These are phyloP conservation scores for Neurospora sp. DNA, from an alignment of 495 filamentous ascomycete species.

Conservation along the genomic window DNA sequence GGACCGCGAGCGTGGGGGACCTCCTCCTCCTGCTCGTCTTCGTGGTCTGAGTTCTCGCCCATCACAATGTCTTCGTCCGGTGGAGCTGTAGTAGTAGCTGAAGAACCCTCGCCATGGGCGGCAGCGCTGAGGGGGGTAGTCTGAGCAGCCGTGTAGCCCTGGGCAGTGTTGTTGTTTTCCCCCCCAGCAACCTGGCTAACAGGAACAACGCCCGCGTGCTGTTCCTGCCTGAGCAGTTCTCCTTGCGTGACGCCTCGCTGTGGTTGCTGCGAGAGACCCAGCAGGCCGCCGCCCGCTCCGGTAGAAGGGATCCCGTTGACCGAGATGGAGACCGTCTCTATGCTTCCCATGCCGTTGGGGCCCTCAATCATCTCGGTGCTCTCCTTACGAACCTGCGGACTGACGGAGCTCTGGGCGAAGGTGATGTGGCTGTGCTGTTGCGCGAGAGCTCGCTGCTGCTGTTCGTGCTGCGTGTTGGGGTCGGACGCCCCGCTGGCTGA, in stretches of 20 bases:
- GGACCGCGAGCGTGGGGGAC: slow-evolving; percentile 74
- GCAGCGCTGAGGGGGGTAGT: slow-evolving; percentile 1
- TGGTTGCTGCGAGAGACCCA: slow-evolving; percentile 1
- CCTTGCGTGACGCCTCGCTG: slow-evolving; percentile 58
- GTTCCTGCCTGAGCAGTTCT: slow-evolving; percentile 68
- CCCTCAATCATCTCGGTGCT: slow-evolving; percentile 62
- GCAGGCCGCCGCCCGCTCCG: slow-evolving; percentile 20
- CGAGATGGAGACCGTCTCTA: slow-evolving; percentile 62
- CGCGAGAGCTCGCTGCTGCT: slow-evolving; percentile 6
- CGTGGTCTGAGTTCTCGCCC: slow-evolving; percentile 14
- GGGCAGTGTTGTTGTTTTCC: slow-evolving; percentile 14
- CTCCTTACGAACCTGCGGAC: slow-evolving; percentile 48
- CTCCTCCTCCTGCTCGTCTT: slow-evolving; percentile 43
- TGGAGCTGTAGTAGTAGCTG: slow-evolving; percentile 2
- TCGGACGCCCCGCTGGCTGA: slow-evolving; percentile 6
- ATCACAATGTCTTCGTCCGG: slow-evolving; percentile 24
- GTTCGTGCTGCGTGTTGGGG: slow-evolving; percentile 5
- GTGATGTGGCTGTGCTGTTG: slow-evolving; percentile 4
- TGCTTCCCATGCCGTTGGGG: slow-evolving; percentile 56
- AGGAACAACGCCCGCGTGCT: slow-evolving; percentile 58
- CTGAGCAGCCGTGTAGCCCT: slow-evolving; percentile 7
- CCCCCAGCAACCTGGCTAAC: slow-evolving; percentile 33
- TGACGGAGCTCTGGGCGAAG: slow-evolving; percentile 10
- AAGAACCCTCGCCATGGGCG: slow-evolving; percentile 17
- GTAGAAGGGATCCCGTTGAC: slow-evolving; percentile 51